A percentile compares a stretch with the other conserved stretches of the same genome.
Conservation (phyloP, 2,329 filamentous ascomycete species). For the Cladosporium velox region DNA sequence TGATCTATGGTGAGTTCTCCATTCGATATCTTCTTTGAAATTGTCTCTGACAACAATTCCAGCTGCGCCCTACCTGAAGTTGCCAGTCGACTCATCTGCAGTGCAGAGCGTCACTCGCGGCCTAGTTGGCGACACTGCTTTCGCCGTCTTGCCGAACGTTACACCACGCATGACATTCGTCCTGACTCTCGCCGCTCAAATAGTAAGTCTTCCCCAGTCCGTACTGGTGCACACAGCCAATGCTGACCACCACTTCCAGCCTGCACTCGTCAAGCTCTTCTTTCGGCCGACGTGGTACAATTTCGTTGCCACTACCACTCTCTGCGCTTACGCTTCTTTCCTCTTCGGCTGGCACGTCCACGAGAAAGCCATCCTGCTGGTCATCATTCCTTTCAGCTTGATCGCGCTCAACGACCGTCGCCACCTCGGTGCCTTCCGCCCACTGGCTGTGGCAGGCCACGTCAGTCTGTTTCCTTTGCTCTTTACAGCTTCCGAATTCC, state of each 20-base stretch:
- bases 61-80: slow-evolving; percentile 80
- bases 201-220: slow-evolving; percentile 44
- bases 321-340: slow-evolving; percentile 95
- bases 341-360: slow-evolving; percentile 98
- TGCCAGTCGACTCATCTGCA: slow-evolving; percentile 71
- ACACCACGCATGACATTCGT: slow-evolving; percentile 77
- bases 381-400: slow-evolving; percentile 93
- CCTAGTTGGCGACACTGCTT: slow-evolving; percentile 88
- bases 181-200: slow-evolving; percentile 80
- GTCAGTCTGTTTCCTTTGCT: slow-evolving; percentile 93
- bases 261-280: slow-evolving; percentile 82
- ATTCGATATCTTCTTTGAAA: background rate
- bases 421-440: slow-evolving; percentile 87
- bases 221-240: slow-evolving; percentile 23
- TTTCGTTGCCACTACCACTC: slow-evolving; percentile 84
- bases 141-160: slow-evolving; percentile 88
- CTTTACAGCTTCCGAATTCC: slow-evolving; percentile 90
- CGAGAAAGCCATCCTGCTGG: slow-evolving; percentile 91
- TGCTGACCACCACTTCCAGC: slow-evolving; percentile 37
- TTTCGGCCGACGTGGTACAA: slow-evolving; percentile 78
- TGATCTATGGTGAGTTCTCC: slow-evolving; percentile 71
- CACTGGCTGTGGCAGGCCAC: slow-evolving; percentile 88
- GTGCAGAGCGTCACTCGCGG: slow-evolving; percentile 88
- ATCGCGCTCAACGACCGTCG: slow-evolving; percentile 87
- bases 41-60: slow-evolving; percentile 15